These are phyloP conservation scores for Ceratobasidium sp. DNA, from an alignment of 1,284 basidiomycete genomes.

Conservation along the genomic window DNA sequence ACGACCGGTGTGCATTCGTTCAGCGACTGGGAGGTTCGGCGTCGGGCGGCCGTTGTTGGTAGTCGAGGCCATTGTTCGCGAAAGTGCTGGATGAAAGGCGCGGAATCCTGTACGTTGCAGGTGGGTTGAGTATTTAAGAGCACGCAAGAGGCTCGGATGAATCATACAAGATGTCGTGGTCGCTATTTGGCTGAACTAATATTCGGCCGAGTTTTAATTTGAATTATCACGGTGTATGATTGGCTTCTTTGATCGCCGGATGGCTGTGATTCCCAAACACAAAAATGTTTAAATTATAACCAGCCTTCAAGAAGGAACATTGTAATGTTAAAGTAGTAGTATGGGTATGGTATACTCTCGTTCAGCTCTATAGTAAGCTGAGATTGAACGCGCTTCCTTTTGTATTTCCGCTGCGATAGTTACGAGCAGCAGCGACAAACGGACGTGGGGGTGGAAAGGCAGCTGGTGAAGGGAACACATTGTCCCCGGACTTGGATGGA, in stretches of 20 bases:
- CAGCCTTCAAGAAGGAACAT: slow-evolving; percentile 15
- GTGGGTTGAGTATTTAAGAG: slow-evolving; percentile 35
- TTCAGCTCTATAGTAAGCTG: slow-evolving; percentile 19
- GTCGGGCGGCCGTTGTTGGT: neutral
- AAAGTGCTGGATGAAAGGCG: slow-evolving; percentile 8
- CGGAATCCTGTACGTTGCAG: slow-evolving; percentile 2
- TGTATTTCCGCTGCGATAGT: slow-evolving; percentile 74
- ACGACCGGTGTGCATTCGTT: slow-evolving; percentile 67
- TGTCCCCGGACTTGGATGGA: slow-evolving; percentile 74
- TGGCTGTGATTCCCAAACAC: slow-evolving; percentile 12
- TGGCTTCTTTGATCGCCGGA: slow-evolving; percentile 24
- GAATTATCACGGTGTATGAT: slow-evolving; percentile 12
- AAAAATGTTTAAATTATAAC: slow-evolving; percentile 17
- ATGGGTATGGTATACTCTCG: neutral
- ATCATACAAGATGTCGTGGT: slow-evolving; percentile 41
- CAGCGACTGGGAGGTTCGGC: slow-evolving; percentile 17
- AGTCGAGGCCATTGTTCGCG: slow-evolving; percentile 42
- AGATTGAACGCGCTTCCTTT: slow-evolving; percentile 77
- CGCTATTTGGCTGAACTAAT: slow-evolving; percentile 15
- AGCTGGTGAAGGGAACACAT: slow-evolving; percentile 73
- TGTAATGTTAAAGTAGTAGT: slow-evolving; percentile 11
- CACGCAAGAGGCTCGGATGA: slow-evolving; percentile 38
- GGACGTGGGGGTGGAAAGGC: slow-evolving; percentile 83
- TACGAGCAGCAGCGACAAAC: slow-evolving; percentile 66
- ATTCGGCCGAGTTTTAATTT: slow-evolving; percentile 30